Conservation (phyloP, 2,329 filamentous ascomycete genomes). For the Arthrobotrys sinensis region DNA sequence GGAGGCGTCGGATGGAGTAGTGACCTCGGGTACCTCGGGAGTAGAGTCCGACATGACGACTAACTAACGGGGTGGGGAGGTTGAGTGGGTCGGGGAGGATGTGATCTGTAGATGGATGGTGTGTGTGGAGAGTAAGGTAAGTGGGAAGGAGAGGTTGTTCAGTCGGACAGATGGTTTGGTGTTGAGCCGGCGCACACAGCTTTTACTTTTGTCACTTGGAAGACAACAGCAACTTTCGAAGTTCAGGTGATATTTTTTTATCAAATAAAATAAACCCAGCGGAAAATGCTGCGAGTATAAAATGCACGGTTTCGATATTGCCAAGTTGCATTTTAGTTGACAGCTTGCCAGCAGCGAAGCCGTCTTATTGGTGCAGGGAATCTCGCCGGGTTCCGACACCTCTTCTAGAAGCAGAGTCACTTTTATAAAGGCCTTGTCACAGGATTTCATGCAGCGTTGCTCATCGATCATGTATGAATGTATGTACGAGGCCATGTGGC, state of each 20-base stretch:
- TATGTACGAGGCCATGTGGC: conserved; percentile 51
- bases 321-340: conserved; percentile 38
- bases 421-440: conserved; percentile 20
- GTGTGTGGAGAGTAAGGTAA: background rate
- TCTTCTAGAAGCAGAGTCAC: conserved; percentile 30
- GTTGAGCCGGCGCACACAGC: conserved; percentile 1
- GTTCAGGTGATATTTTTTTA: conserved; percentile 19
- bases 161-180: conserved; percentile 28
- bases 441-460: conserved; percentile 45
- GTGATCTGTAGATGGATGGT: conserved; percentile 2
- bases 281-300: background rate
- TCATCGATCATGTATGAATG: background rate
- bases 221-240: conserved; percentile 20
- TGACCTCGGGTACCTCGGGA: conserved; percentile 47
- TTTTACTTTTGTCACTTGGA: conserved; percentile 18
- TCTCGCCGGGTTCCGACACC: conserved; percentile 50
- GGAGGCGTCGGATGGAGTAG: conserved; percentile 54
- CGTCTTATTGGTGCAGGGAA: conserved; percentile 20
- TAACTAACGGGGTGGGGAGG: conserved; percentile 5
- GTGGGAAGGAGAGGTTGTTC: conserved; percentile 4
- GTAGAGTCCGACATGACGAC: conserved; percentile 51
- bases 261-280: background rate
- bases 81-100: conserved; percentile 12
- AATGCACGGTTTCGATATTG: conserved; percentile 15
- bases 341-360: conserved; percentile 15